A percentile compares a stretch with the other conserved stretches of the same genome.
Conservation (phyloP, 495 filamentous ascomycete genomes). For the Tuber aestivum region DNA sequence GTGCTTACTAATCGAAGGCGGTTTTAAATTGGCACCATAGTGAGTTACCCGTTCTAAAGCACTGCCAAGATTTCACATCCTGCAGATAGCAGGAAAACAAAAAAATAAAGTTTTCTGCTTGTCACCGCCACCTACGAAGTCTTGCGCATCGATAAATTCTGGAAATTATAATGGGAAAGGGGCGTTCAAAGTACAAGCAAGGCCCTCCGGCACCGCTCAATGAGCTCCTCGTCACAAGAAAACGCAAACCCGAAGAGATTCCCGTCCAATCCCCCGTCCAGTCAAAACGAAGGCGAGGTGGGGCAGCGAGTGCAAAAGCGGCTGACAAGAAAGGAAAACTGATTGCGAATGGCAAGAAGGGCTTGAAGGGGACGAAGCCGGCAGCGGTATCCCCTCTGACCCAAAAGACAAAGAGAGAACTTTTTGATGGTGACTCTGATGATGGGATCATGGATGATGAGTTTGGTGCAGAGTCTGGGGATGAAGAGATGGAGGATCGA, state of each 20-base stretch:
- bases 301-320: slow-evolving; percentile 39
- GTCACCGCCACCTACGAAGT: neutral
- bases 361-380: slow-evolving; percentile 44
- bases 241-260: slow-evolving; percentile 42
- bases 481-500: slow-evolving; percentile 49
- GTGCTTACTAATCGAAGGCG: neutral
- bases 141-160: neutral
- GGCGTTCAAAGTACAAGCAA: slow-evolving; percentile 93
- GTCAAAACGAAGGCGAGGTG: slow-evolving; percentile 43
- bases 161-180: slow-evolving; percentile 64
- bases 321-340: slow-evolving; percentile 26
- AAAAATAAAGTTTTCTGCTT: neutral
- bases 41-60: neutral
- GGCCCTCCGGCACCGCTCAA: slow-evolving; percentile 75
- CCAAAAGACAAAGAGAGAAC: slow-evolving; percentile 33
- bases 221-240: slow-evolving; percentile 62
- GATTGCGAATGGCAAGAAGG: slow-evolving; percentile 39
- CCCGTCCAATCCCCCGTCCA: neutral
- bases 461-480: slow-evolving; percentile 54
- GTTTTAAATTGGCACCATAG: neutral
- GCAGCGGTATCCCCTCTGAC: slow-evolving; percentile 40
- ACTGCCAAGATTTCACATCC: neutral
- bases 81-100: neutral
- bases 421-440: slow-evolving; percentile 45
- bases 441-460: slow-evolving; percentile 50